Base-by-base conservation (phyloP, 2,329 filamentous ascomycete species). In the Pseudogymnoascus sp. region DNA sequence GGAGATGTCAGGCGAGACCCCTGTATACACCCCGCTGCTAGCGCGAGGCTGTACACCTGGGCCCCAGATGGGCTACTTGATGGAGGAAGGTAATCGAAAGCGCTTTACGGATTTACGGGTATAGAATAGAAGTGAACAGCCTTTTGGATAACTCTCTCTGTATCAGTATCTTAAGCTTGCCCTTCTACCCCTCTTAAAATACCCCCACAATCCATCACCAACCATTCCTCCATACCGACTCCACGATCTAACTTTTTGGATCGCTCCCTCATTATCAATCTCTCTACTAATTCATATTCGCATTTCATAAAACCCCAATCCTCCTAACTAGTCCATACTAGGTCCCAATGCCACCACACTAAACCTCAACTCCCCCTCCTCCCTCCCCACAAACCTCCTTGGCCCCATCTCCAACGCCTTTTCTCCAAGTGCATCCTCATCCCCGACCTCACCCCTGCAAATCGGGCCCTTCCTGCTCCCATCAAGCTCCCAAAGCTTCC, bases 371-470 rank as follows among this genome's bases (percentile, higher is more conserved):
- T 72, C 71, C 10, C 68, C 70, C 16, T 63, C 68, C 59, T 72
- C 70, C 50, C 70, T 66, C 62, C 68, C 68, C 44, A 72, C 47
- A 61, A 72, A 87, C 81, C 1, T 67, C 37, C 69, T 67, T 8
- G 68, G 66, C 3, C 93, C 93, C 70, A 93, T 75, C 40, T 86
- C 80, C 71, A 97, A 77, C 8, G 91, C 93, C 75, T 84, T 87
- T 63, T 89, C 82, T 72, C 90, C 91, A 68, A 93, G 74, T 47
- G 91, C 86, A 75, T 93, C 89, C 37, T 80, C 79, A 1, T 76
- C 75, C 0, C 70, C 78, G 61, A 93, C 73, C 44, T 63, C 81
- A 72, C 61, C 83, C 62, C 86, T 77, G 67, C 86, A 79, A 62
- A 89, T 71, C 1, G 87, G 87, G 0, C 87, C 87, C 70, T 85